phyloP scores from a whole-genome alignment of 1,139 yeast species.

The Nakaseomyces sp. region DNA sequence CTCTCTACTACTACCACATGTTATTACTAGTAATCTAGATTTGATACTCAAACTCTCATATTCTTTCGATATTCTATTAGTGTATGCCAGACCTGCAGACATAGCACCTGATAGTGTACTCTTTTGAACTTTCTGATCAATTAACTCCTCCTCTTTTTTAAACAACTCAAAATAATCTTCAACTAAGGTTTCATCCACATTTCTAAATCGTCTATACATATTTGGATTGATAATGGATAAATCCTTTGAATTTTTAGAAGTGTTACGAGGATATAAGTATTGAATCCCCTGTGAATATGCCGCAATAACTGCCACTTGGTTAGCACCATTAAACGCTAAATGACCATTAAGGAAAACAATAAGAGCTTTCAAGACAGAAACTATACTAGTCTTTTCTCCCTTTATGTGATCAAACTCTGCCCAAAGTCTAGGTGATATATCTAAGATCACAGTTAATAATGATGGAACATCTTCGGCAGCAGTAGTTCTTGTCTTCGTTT shows the following conservation, averaged over 20 bases:
- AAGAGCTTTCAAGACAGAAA: conserved; percentile 26
- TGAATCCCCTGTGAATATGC: conserved; percentile 65
- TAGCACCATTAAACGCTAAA: conserved; percentile 73
- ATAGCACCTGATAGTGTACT: conserved; percentile 72
- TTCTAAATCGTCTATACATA: conserved; percentile 81
- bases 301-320: conserved; percentile 75
- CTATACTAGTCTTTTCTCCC: conserved; percentile 15
- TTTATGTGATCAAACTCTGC: conserved; percentile 36
- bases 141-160: conserved; percentile 21
- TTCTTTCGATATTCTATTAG: conserved; percentile 53
- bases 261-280: conserved; percentile 55
- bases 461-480: conserved; percentile 66
- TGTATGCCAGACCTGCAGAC: conserved; percentile 58
- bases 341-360: conserved; percentile 61
- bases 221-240: conserved; percentile 33
- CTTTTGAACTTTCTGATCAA: conserved; percentile 22
- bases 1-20: conserved; percentile 46
- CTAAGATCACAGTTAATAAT: conserved; percentile 67
- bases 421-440: conserved; percentile 76
- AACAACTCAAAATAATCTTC: conserved; percentile 48
- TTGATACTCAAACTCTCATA: conserved; percentile 46
- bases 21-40: conserved; percentile 62
- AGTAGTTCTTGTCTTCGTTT: conserved; percentile 18
- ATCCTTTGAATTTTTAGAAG: conserved; percentile 9
- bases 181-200: conserved; percentile 72